Evolutionary conservation across 345 rosid species (phyloP).

Genomic region (Eucalyptus leucophloia): DNA sequence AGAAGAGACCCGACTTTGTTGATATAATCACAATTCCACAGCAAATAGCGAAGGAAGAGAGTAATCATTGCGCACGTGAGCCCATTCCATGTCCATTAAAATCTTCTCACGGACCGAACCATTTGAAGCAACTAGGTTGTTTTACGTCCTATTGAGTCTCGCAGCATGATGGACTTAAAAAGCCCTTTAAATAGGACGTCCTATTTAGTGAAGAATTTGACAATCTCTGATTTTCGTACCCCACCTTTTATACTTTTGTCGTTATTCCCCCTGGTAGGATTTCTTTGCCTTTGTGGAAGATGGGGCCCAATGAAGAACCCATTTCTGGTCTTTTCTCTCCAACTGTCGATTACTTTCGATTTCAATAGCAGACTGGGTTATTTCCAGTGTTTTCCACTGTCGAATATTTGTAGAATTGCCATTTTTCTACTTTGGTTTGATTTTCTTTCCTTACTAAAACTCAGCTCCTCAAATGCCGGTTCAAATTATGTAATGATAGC

Average conservation of each 20-base stretch:
- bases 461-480: too few species aligned
- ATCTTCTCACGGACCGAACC: neutral
- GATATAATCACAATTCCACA: slow-evolving; percentile 50
- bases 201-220: neutral
- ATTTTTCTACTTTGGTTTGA: neutral
- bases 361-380: neutral
- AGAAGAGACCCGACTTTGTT: slow-evolving; percentile 73
- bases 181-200: neutral
- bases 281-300: too few species aligned
- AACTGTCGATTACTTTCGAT: neutral
- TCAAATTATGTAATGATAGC: neutral
- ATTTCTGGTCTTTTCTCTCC: neutral
- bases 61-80: neutral
- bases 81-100: neutral
- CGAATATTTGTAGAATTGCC: neutral
- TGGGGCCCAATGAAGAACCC: neutral
- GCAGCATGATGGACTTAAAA: neutral
- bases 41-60: slow-evolving; percentile 72
- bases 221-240: neutral
- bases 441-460: neutral
- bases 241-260: neutral
- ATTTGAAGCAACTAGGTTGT: neutral
- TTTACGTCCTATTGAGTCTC: neutral
- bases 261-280: neutral
- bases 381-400: neutral